Percentiles rank a stretch among this genome's conserved stretches.
These are phyloP conservation scores for Xylariaceae sp. DNA, from an alignment of 2,329 filamentous ascomycete species.

Conservation along the genomic window DNA sequence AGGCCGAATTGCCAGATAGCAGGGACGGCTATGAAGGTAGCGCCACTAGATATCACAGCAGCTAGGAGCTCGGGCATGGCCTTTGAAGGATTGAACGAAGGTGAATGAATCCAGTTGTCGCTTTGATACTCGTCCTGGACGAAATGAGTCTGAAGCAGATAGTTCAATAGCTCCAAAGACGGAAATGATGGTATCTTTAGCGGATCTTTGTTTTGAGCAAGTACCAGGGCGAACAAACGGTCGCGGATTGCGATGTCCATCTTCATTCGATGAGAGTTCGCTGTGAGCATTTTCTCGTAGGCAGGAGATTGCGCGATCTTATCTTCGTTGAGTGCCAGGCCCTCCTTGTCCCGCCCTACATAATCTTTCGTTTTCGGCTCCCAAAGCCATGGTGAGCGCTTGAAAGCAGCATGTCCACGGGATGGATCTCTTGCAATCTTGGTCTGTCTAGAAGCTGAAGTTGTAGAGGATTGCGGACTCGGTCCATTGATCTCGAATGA, in stretches of 20 bases:
- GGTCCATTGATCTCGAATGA: constrained; percentile 21
- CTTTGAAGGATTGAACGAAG: constrained; percentile 21
- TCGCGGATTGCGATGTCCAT: constrained; percentile 18
- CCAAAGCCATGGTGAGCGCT: constrained; percentile 31
- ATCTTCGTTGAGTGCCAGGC: constrained; percentile 19
- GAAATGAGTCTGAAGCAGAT: constrained; percentile 22
- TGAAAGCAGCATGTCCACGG: constrained; percentile 28
- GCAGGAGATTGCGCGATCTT: constrained; percentile 13
- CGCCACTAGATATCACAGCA: constrained; percentile 18
- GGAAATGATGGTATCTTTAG: constrained; percentile 22
- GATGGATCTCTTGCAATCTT: constrained; percentile 19
- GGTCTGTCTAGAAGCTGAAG: constrained; percentile 14
- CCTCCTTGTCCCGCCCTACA: constrained; percentile 19
- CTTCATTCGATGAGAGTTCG: constrained; percentile 12
- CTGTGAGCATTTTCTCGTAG: constrained; percentile 11
- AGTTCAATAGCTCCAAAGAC: constrained; percentile 24
- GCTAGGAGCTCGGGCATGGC: constrained; percentile 21
- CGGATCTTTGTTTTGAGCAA: constrained; percentile 17
- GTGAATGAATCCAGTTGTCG: constrained; percentile 23
- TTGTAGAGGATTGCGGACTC: constrained; percentile 24
- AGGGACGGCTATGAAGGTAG: constrained; percentile 22
- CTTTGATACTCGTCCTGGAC: constrained; percentile 23
- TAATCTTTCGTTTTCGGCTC: constrained; percentile 27
- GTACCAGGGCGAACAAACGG: constrained; percentile 22
- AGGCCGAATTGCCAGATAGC: constrained; percentile 26